These are phyloP conservation scores for Aspergillus pseudoviridinutans DNA, from an alignment of 2,329 filamentous ascomycete genomes.

Conservation along the genomic window DNA sequence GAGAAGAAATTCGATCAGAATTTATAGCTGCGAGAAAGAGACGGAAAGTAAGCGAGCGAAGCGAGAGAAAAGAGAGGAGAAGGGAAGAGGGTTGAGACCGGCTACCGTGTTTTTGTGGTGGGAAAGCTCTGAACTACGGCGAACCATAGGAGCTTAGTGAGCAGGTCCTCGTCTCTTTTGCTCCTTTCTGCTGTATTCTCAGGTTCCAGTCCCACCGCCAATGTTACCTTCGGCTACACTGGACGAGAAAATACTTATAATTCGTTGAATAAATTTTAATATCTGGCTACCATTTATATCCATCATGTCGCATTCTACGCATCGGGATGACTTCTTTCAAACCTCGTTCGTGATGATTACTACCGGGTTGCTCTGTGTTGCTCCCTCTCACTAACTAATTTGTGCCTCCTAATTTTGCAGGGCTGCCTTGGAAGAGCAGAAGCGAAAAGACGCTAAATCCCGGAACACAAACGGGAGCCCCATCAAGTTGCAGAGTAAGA, in stretches of 20 bases:
- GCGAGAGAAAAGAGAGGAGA: constrained; percentile 28
- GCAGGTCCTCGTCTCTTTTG: constrained; percentile 25
- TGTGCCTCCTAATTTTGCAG: constrained; percentile 24
- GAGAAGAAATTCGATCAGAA: constrained; percentile 13
- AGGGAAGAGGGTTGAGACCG: constrained; percentile 2
- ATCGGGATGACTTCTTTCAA: constrained; percentile 85
- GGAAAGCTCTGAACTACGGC: constrained; percentile 28
- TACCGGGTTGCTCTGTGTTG: constrained; percentile 1
- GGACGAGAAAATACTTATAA: background rate
- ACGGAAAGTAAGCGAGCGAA: constrained; percentile 21
- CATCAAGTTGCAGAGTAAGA: constrained; percentile 76
- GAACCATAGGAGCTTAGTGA: constrained; percentile 25
- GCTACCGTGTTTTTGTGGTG: constrained; percentile 26
- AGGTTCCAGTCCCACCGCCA: background rate
- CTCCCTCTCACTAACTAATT: constrained; percentile 15
- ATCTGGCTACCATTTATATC: background rate
- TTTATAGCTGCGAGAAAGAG: background rate
- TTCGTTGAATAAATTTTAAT: background rate
- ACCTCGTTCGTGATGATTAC: constrained; percentile 63
- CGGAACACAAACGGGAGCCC: constrained; percentile 84
- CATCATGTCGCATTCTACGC: constrained; percentile 62
- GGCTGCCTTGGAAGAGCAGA: constrained; percentile 47
- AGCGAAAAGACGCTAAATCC: constrained; percentile 65
- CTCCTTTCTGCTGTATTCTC: background rate
- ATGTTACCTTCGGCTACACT: background rate